Evolutionary conservation across 2,329 filamentous ascomycete genomes (phyloP), one percentile per base, ranked within the genome.

Genomic region (Corinectria fuckeliana): DNA sequence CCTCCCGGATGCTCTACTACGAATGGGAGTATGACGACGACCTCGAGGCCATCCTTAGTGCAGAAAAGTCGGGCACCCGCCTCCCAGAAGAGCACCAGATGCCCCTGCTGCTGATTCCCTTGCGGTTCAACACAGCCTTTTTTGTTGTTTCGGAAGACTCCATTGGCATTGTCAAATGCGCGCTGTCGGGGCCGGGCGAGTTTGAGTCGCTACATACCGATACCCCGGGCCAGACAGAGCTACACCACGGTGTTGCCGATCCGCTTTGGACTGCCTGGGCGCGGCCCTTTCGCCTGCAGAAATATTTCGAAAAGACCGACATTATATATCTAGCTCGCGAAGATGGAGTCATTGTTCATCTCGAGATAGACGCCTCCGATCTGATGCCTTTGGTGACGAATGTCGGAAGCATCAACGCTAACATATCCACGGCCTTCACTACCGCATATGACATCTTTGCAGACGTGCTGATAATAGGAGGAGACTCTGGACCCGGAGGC

Each of bases 201-300:
- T 85, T 83, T 56, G 77, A 81, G 49, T 69, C 72, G 5, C 78
- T 85, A 28, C 71, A 78, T 34, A 74, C 82, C 2, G 71, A 76
- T 28, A 65, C 74, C 25, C 78, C 76, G 11, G 71, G 74, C 0
- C 72, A 75, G 8, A 84, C 82, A 0, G 64, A 73, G 30, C 78
- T 82, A 30, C 78, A 82, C 64, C 79, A 81, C 60, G 86, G 81
- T 23, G 73, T 61, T 30, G 76, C 70, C 32, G 71, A 61, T 36
- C 90, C 90, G 1, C 75, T 91, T 3, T 97, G 93, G 91, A 90
- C 90, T 3, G 87, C 90, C 21, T 99, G 94, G 93, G 87, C 92
- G 25, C 86, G 91, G 59, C 91, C 93, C 2, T 84, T 87, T 59
- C 88, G 94, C 7, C 83, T 87, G 21, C 83, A 83, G 60, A 76